Conservation (phyloP, 2,329 filamentous ascomycete species). For the Cladosporium sp. region DNA sequence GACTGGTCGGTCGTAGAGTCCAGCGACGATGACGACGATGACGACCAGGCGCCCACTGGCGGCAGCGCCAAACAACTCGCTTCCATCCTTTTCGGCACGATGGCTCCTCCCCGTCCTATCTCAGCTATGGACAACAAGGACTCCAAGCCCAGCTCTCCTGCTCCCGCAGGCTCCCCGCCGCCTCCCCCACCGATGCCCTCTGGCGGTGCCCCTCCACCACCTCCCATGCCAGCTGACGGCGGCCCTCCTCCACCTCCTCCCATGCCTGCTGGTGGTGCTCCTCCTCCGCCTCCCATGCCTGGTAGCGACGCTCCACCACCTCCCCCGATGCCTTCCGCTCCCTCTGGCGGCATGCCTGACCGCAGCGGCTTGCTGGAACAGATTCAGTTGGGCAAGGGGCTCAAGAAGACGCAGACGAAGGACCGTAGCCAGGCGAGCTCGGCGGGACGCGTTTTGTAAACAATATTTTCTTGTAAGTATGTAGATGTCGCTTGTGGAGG, state of each 20-base stretch:
- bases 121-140: slow-evolving; percentile 67
- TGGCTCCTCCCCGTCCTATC: slow-evolving; percentile 86
- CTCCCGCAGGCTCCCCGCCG: slow-evolving; percentile 34
- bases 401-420: slow-evolving; percentile 87
- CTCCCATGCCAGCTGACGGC: slow-evolving; percentile 20
- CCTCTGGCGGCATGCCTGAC: slow-evolving; percentile 40
- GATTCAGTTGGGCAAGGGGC: slow-evolving; percentile 72
- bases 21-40: slow-evolving; percentile 64
- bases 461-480: no score
- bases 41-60: slow-evolving; percentile 75
- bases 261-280: slow-evolving; percentile 41
- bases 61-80: slow-evolving; percentile 87
- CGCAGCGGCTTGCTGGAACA: slow-evolving; percentile 68
- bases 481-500: no score
- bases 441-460: slow-evolving; percentile 65
- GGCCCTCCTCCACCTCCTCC: slow-evolving; percentile 46
- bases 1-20: slow-evolving; percentile 83
- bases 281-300: slow-evolving; percentile 41
- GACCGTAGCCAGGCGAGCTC: slow-evolving; percentile 71
- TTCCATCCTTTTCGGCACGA: slow-evolving; percentile 92
- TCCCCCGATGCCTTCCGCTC: slow-evolving; percentile 40
- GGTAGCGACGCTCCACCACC: slow-evolving; percentile 40
- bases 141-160: slow-evolving; percentile 36
- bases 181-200: slow-evolving; percentile 42
- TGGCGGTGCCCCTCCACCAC: slow-evolving; percentile 37